Base-by-base conservation (phyloP, 2,329 filamentous ascomycete genomes). In the Colletotrichum costaricense region DNA sequence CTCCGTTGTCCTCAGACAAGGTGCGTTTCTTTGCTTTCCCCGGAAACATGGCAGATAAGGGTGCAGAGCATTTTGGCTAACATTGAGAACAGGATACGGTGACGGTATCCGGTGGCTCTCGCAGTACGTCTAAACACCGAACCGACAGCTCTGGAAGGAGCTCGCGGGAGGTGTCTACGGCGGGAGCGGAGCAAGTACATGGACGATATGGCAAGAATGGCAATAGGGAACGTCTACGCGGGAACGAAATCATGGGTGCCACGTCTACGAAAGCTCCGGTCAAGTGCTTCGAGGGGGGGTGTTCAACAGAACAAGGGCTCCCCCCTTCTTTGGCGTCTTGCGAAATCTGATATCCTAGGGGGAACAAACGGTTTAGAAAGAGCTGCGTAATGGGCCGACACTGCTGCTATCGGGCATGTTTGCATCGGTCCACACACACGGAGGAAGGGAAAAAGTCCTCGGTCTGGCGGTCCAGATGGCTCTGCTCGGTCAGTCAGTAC, bases 1-100 rank as follows among this genome's bases (percentile, higher is more conserved):
- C 90, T 97, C 94, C 79, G 95, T 98, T 78, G 96, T 98, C 75
- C 98, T 98, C 95, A 91, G 96, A 84, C 96, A 98, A 88, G 97
- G 91, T 93, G 79, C 78, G 89, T 85, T 52, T 9, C 30, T 30
- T 35, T 35, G 7, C 14, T 9, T 26, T 55, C 5, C 14, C 2
- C 38, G 19, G 22, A 16, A 8, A 0, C n/a, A 63, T 22, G 19
- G 55, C 14, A 16, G 46, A n/a, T 14, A 54, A 0, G n/a, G 35
- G 35, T 26, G 2, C 49, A 38, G 30, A n/a, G 7, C 19, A 49
- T 19, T 49, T n/a, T 9, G 14, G 57, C 67, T 78, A 75, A 78
- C 77, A 58, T 72, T 46, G 52, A 49, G 22, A 65, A 72, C 76
- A 93, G 91, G 94, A 77, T 97, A 97, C 83, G 94, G 94, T 67